These are phyloP conservation scores for Globisporangium cederbergense DNA, from an alignment of 352 stramenopile species.

Conservation along the genomic window DNA sequence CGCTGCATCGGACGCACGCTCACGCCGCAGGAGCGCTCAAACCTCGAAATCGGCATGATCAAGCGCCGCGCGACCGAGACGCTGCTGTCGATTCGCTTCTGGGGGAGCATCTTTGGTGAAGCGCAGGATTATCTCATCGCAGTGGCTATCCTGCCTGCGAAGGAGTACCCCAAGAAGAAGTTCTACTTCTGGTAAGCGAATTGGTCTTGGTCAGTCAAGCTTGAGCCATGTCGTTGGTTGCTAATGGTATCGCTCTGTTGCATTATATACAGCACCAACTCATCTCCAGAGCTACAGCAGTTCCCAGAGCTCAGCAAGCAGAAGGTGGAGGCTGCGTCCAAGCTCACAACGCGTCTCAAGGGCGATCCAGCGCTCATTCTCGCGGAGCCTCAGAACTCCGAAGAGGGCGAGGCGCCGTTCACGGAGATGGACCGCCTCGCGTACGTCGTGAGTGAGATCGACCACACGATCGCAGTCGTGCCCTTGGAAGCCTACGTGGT, in stretches of 20 bases:
- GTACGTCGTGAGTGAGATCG: constrained; percentile 64
- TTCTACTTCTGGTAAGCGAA: constrained; percentile 74
- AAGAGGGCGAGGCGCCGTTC: constrained; percentile 43
- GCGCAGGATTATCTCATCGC: constrained; percentile 67
- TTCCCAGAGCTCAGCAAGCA: constrained; percentile 66
- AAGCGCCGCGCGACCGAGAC: constrained; percentile 64
- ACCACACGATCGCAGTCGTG: constrained; percentile 51
- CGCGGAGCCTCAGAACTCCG: constrained; percentile 29
- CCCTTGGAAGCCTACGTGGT: constrained; percentile 68
- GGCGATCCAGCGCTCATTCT: constrained; percentile 65
- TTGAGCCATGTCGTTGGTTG: background rate
- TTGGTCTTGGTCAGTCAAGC: background rate
- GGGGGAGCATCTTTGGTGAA: constrained; percentile 61
- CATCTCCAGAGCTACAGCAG: constrained; percentile 73
- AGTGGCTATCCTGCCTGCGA: constrained; percentile 48
- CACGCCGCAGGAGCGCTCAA: constrained; percentile 72
- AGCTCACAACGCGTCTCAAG: constrained; percentile 54
- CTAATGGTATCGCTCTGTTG: background rate
- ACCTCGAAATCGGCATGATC: constrained; percentile 68
- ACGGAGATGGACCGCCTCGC: constrained; percentile 74
- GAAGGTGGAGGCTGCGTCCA: constrained; percentile 42
- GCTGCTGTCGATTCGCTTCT: constrained; percentile 67
- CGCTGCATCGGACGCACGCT: constrained; percentile 65
- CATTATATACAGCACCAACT: constrained; percentile 49
- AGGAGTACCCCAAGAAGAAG: constrained; percentile 78